Evolutionary conservation across 257 asterid species (phyloP), one percentile per base, ranked within the genome.

Genomic region (Schizonepeta tenuifolia): DNA sequence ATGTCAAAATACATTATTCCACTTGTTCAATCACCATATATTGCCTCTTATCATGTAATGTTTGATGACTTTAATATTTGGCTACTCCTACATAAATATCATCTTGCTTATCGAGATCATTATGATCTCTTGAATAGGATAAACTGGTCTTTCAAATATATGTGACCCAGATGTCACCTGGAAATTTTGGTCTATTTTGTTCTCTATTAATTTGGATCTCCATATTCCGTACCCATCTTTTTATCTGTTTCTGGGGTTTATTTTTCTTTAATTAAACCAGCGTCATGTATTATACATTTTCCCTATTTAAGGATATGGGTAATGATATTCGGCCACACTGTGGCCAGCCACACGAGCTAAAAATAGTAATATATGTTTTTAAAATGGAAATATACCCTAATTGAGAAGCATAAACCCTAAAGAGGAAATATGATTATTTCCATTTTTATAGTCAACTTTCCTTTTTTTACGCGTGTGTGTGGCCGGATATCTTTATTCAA

Each of bases 241-340:
- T 60, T 26, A 36, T 60, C 58, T 51, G 75, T 20, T 67, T 21
- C 53, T 40, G 31, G 13, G 56, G 67, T 36, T 59, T 70, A 6
- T 46, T 54, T 17, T 22, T 67, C 44, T 49, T 33, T 62, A 1
- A 13, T 41, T 40, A 7, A 18, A 28, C 40, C 36, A 21, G 24
- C 33, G 12, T 56, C 64, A 22, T 21, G 12, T 38, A 46, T n/a
- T 58, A 33, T 53, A 21, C 10, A 13, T 28, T 22, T 75, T 38
- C 69, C 66, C 38, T 9, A 22, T 55, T 24, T 28, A 36, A 64
- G 69, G 33, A 65, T 24, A 26, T 56, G 63, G 67, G 58, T n/a
- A n/a, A n/a, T n/a, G n/a, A n/a, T n/a, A n/a, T n/a, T n/a, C n/a
- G n/a, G n/a, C n/a, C n/a, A n/a, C n/a, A n/a, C n/a, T n/a, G n/a